Evolutionary conservation across 768 basidiomycete species (phyloP), one percentile per base, ranked within the genome.

Genomic region (Suillus subalutaceus): DNA sequence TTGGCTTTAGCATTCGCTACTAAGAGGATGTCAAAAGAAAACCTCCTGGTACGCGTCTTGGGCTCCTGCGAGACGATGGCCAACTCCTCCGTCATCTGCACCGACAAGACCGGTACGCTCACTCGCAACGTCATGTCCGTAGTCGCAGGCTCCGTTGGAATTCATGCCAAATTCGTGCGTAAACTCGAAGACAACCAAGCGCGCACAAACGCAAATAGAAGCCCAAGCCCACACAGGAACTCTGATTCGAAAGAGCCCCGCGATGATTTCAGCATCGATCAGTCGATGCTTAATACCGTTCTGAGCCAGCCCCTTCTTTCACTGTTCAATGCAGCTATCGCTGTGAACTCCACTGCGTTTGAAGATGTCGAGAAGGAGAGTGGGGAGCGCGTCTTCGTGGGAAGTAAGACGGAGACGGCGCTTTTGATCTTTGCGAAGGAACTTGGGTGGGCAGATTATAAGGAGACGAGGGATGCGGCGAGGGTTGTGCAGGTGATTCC

Each of bases 51-150:
- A 38, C 95, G 97, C 63, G 93, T 98, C 6, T 87, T 99, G 41
- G 93, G 93, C 8, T 96, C 96, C 15, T 99, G 97, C 78, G 97
- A 99, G 80, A 99, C 95, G 0, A 99, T 99, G 97, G 97, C 93
- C 26, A 98, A 98, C 71, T 93, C 97, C 6, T 96, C 92, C 26
- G 96, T 98, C 66, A 87, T 98, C 4, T 96, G 94, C 79, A 96
- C 95, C 16, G 95, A 96, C 83, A 96, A 97, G 81, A 97, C 96
- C 2, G 97, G 97, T 44, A 98, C 97, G 10, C 89, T 99, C 30
- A 99, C 97, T 0, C 91, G 94, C 74, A 99, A 99, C 79, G 81
- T 81, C 70, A 99, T 99, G 97, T 88, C 91, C 12, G 93, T 99
- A 69, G 97, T 99, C 61, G 96, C 97, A 26, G 96, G 96, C 46